These are phyloP conservation scores for Neopestalotiopsis sp. DNA, from an alignment of 2,329 filamentous ascomycete species.

Conservation along the genomic window DNA sequence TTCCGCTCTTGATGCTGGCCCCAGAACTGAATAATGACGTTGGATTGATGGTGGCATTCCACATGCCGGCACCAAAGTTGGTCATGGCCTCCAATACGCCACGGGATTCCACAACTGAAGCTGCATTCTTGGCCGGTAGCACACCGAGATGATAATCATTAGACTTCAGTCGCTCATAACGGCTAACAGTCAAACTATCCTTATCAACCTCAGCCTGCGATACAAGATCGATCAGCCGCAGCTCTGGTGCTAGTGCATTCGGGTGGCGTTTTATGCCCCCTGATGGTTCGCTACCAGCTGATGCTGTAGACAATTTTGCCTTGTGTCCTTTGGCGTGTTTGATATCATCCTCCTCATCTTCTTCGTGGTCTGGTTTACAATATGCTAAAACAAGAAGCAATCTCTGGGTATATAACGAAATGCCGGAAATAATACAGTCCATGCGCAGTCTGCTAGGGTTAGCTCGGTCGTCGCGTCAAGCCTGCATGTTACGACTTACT, in stretches of 20 bases:
- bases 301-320: conserved; percentile 49
- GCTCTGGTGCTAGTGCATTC: conserved; percentile 84
- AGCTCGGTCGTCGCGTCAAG: conserved; percentile 23
- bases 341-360: conserved; percentile 49
- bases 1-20: conserved; percentile 72
- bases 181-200: conserved; percentile 82
- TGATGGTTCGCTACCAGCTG: conserved; percentile 61
- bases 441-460: conserved; percentile 73
- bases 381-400: conserved; percentile 92
- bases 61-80: conserved; percentile 75
- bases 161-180: conserved; percentile 83
- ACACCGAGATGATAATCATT: conserved; percentile 92
- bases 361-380: conserved; percentile 75
- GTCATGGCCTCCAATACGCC: conserved; percentile 80
- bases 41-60: conserved; percentile 90
- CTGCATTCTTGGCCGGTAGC: conserved; percentile 74
- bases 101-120: conserved; percentile 65
- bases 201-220: conserved; percentile 88
- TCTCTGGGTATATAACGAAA: conserved; percentile 93
- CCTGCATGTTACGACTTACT: conserved; percentile 60
- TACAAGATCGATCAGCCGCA: conserved; percentile 87
- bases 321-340: conserved; percentile 41
- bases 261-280: conserved; percentile 73
- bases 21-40: conserved; percentile 85
- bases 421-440: conserved; percentile 96